Evolutionary conservation across 768 basidiomycete species (phyloP).

Genomic region (Xerocomellus intermedius): DNA sequence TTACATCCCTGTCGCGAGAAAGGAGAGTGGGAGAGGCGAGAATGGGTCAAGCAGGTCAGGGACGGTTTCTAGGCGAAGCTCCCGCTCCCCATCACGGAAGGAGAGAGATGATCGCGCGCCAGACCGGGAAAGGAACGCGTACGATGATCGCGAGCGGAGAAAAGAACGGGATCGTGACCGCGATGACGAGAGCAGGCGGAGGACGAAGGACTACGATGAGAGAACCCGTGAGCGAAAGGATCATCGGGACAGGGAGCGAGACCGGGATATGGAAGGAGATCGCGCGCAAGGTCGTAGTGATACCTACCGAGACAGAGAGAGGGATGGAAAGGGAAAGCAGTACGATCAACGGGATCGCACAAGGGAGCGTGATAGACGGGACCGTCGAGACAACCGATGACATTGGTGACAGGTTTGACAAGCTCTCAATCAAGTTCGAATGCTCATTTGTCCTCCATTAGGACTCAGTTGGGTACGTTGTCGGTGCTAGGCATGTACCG

Average conservation of each 20-base stretch:
- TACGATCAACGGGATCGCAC: conserved; percentile 13
- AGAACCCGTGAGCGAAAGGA: conserved; percentile 18
- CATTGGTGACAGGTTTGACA: background rate
- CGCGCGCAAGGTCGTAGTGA: conserved; percentile 32
- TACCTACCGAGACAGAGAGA: conserved; percentile 29
- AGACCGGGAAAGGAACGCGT: conserved; percentile 9
- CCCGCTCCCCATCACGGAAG: conserved; percentile 45
- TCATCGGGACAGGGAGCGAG: conserved; percentile 16
- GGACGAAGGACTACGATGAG: conserved; percentile 12
- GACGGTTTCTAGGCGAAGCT: conserved; percentile 46
- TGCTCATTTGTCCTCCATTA: background rate
- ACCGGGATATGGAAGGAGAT: conserved; percentile 26
- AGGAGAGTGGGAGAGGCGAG: conserved; percentile 46
- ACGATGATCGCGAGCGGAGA: conserved; percentile 17
- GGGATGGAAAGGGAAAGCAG: background rate
- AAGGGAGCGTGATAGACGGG: conserved; percentile 19
- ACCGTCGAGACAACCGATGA: conserved; percentile 13
- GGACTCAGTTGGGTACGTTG: background rate
- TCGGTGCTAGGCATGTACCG: background rate
- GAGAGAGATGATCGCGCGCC: conserved; percentile 6
- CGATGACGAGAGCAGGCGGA: conserved; percentile 11
- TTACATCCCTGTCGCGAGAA: conserved; percentile 82
- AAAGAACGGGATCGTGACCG: conserved; percentile 12
- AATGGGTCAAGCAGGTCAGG: conserved; percentile 35
- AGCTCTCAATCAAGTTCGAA: background rate